Base-by-base conservation (phyloP, 805 yeast genomes). In the Blastobotrys mokoenaii region DNA sequence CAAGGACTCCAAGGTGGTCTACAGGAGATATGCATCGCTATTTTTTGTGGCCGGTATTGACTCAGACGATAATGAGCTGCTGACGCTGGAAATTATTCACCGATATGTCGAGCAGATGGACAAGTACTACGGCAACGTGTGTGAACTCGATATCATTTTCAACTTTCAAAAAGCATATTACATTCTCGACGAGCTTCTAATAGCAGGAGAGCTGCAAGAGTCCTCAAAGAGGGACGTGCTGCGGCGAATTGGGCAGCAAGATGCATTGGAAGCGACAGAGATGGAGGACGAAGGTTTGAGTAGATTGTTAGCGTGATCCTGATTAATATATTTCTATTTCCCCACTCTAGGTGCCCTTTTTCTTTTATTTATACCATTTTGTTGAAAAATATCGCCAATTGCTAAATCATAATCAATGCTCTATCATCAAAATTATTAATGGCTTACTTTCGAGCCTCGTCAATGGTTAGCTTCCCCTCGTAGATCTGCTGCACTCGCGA, bases 51-150 rank as follows among this genome's bases (percentile, higher is more conserved):
- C 86, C 33, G 96, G 96, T 0, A 78, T 89, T 22, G 93, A 84
- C 43, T 72, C 75, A 37, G 82, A 77, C 39, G 96, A 85, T 58
- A 93, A 93, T 62, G 98, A 93, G 62, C 71, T 93, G 51, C 65
- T 86, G 45, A 80, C 94, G 1, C 69, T 93, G 46, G 98, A 93
- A 58, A 69, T 84, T 14, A 81, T 93, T 43, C 98, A 93, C 62
- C 72, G 97, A 49, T 93, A 81, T 62, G 98, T 93, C 35, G 98
- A 93, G 63, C 88, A 86, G 52, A 87, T 93, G 96, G 98, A 93
- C 69, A 82, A 84, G 55, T 79, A 88, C 48, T 93, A 86, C 61
- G 97, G 96, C 10, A 90, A 87, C 59, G 98, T 93, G 14, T 88
- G 97, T 66, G 98, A 93, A 63, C 71, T 93, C 57, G 98, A 93